Evolutionary conservation across 495 filamentous ascomycete genomes (phyloP).

Genomic region (Xylaria telfairii): DNA sequence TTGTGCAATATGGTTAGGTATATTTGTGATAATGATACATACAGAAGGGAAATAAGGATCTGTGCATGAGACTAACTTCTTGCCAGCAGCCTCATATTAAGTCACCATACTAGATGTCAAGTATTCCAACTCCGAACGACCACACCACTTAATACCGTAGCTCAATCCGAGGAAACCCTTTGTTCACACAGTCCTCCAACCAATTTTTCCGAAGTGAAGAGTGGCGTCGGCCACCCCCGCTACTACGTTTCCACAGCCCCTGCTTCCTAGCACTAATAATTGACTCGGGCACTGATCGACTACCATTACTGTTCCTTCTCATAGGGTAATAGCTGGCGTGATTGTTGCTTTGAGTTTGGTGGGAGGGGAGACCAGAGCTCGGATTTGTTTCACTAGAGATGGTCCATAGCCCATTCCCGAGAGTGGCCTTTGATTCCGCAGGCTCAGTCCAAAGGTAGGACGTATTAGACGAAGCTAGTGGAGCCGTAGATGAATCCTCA

Average conservation of each 20-base stretch:
- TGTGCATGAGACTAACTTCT: not conserved
- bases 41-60: not conserved
- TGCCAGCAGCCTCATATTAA: not conserved
- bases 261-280: not conserved
- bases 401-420: conserved; percentile 6
- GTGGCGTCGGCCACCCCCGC: not conserved
- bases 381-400: not conserved
- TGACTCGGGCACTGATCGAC: not conserved
- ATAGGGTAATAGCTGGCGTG: not conserved
- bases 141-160: conserved; percentile 31
- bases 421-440: not conserved
- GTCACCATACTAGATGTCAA: not conserved
- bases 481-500: not conserved
- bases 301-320: not conserved
- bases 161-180: conserved; percentile 36
- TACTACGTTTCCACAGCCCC: conserved; percentile 17
- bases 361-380: not conserved
- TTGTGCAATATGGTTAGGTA: not conserved
- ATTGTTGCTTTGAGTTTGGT: not conserved
- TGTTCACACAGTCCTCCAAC: conserved; percentile 37
- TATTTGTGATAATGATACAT: not conserved
- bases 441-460: conserved; percentile 9
- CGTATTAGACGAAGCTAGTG: not conserved
- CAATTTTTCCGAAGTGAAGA: conserved; percentile 30
- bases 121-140: not conserved